A percentile compares a stretch with the other conserved stretches of the same genome.
phyloP scores from a whole-genome alignment of 208 protist genomes.

The Naegleria gruberi region DNA sequence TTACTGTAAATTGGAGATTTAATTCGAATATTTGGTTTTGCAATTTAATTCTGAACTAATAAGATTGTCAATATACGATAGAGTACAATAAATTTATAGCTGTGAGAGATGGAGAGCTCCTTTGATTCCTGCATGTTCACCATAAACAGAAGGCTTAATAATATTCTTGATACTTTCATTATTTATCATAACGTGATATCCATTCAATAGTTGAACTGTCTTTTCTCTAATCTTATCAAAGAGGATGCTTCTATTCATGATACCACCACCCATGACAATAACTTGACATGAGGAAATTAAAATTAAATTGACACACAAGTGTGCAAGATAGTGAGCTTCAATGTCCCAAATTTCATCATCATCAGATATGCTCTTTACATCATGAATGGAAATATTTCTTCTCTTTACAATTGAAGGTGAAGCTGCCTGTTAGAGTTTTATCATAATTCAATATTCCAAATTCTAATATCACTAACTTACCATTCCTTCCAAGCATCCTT shows the following conservation, averaged over 20 bases:
- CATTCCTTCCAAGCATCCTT: conserved; percentile 24
- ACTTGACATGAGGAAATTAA: not conserved
- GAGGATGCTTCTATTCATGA: conserved; percentile 10
- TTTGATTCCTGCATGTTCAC: not conserved
- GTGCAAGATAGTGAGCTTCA: conserved; percentile 25
- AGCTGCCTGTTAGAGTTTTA: not conserved
- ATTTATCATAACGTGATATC: not conserved
- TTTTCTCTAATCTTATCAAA: not conserved
- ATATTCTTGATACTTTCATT: not conserved
- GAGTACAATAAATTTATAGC: no score
- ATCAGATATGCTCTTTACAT: conserved; percentile 8
- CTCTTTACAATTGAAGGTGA: not conserved
- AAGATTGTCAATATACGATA: no score
- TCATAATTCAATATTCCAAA: not conserved
- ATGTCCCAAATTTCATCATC: conserved; percentile 26
- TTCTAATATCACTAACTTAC: not conserved
- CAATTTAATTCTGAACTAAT: no score
- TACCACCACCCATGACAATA: conserved; percentile 26
- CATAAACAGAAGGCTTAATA: not conserved
- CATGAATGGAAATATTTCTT: not conserved
- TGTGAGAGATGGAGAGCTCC: no score
- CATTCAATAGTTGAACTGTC: not conserved
- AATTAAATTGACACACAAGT: not conserved
- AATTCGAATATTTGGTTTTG: no score
- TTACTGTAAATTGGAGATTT: no score